These are phyloP conservation scores for Talaromyces atroroseus DNA, from an alignment of 2,329 filamentous ascomycete genomes.

Conservation along the genomic window DNA sequence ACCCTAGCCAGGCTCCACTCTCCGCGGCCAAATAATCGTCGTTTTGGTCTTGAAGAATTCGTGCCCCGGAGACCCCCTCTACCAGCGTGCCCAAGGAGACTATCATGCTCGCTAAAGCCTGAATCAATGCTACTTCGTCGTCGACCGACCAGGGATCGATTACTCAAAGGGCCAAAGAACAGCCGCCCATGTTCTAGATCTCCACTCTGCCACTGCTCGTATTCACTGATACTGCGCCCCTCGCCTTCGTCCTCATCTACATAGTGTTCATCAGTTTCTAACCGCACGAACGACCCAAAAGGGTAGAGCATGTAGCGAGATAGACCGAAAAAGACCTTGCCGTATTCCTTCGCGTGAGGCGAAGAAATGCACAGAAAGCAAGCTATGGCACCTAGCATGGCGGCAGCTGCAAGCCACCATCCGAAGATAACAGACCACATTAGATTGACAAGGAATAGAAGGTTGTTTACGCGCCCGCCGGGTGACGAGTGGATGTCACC, in stretches of 20 bases:
- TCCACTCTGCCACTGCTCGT: slow-evolving; percentile 97
- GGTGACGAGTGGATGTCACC: slow-evolving; percentile 95
- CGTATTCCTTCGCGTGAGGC: slow-evolving; percentile 78
- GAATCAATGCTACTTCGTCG: slow-evolving; percentile 87
- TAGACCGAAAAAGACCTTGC: slow-evolving; percentile 75
- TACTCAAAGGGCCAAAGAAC: slow-evolving; percentile 81
- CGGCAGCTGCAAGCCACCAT: slow-evolving; percentile 85
- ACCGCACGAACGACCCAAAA: slow-evolving; percentile 90
- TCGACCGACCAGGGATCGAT: slow-evolving; percentile 75
- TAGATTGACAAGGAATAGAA: slow-evolving; percentile 82
- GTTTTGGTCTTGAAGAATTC: slow-evolving; percentile 55
- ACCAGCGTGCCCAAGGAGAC: slow-evolving; percentile 67
- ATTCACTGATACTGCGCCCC: slow-evolving; percentile 94
- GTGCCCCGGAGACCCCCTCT: slow-evolving; percentile 44
- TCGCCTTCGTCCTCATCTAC: slow-evolving; percentile 91
- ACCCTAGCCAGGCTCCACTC: slow-evolving; percentile 94
- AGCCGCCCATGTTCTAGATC: slow-evolving; percentile 92
- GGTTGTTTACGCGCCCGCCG: slow-evolving; percentile 75
- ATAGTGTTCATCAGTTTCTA: slow-evolving; percentile 92
- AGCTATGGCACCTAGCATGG: slow-evolving; percentile 65
- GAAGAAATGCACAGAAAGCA: slow-evolving; percentile 77
- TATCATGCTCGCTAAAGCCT: slow-evolving; percentile 73
- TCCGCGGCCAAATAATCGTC: slow-evolving; percentile 85
- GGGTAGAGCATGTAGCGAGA: slow-evolving; percentile 88
- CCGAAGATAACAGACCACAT: slow-evolving; percentile 89